phyloP scores from a whole-genome alignment of 805 yeast genomes.

The Lachancea sp. region DNA sequence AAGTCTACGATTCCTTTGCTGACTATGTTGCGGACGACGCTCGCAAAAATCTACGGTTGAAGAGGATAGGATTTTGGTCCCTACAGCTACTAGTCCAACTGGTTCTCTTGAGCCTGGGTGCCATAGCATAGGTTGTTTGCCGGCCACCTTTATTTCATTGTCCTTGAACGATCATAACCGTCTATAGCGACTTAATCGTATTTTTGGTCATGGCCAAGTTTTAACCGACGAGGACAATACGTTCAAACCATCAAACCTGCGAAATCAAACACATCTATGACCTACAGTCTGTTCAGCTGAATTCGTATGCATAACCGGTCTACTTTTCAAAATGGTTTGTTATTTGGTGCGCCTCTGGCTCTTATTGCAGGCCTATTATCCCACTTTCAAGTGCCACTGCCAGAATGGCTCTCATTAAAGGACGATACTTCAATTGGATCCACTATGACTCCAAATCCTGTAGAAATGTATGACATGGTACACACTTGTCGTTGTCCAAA shows the following conservation, averaged over 20 bases:
- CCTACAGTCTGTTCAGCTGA: background rate
- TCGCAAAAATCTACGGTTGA: conserved; percentile 60
- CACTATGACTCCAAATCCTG: background rate
- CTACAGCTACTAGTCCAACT: conserved; percentile 77
- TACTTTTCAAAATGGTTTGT: background rate
- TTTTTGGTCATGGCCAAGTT: background rate
- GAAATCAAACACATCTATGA: background rate
- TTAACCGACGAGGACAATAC: too few species aligned
- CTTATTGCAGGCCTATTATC: conserved; percentile 4
- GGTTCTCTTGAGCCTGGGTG: conserved; percentile 75
- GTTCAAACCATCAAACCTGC: too few species aligned
- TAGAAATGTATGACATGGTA: background rate
- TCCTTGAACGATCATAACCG: background rate
- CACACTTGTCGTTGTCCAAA: conserved; percentile 4
- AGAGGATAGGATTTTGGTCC: conserved; percentile 90
- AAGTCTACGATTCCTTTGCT: conserved; percentile 86
- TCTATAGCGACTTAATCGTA: background rate
- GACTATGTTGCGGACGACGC: conserved; percentile 86
- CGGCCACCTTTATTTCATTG: background rate
- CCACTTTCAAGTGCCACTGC: background rate
- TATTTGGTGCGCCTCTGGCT: conserved; percentile 8
- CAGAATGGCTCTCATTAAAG: conserved; percentile 1
- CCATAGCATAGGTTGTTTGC: conserved; percentile 38
- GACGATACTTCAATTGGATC: background rate
- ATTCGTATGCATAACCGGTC: conserved; percentile 3